Conservation (phyloP, 176 grass and related monocot genomes). For the Triticum turgidum region DNA sequence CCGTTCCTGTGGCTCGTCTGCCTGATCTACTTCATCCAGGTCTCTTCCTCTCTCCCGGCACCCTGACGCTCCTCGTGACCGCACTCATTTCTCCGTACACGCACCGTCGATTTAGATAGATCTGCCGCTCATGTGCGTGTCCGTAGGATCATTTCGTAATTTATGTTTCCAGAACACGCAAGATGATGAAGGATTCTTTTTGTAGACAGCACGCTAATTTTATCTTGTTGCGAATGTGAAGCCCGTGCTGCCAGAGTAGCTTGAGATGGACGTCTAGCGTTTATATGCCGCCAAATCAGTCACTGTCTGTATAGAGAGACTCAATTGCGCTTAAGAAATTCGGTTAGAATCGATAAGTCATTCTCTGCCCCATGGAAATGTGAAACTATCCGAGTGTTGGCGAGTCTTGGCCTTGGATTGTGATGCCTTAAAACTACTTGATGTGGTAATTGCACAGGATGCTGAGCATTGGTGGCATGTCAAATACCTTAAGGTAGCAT, state of each 20-base stretch:
- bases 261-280: not conserved
- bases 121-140: not conserved
- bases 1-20: conserved; percentile 71
- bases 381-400: not conserved
- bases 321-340: not conserved
- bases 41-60: not conserved
- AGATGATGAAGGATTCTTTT: not conserved
- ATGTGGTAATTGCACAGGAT: not conserved
- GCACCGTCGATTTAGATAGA: not conserved
- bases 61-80: not conserved
- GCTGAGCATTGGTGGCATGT: not conserved
- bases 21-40: conserved; percentile 85
- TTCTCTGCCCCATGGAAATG: not conserved
- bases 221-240: not conserved
- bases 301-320: not conserved
- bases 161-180: not conserved
- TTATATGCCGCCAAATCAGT: conserved; percentile 13
- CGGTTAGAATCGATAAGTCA: not conserved
- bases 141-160: not conserved
- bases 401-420: not conserved
- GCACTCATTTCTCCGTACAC: not conserved
- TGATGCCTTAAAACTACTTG: not conserved
- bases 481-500: not conserved
- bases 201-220: not conserved
- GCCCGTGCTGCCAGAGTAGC: not conserved